Percentiles rank a stretch among this genome's conserved stretches.
Evolutionary conservation across 352 stramenopile genomes (phyloP).

Genomic region (Aphanomyces invadans): DNA sequence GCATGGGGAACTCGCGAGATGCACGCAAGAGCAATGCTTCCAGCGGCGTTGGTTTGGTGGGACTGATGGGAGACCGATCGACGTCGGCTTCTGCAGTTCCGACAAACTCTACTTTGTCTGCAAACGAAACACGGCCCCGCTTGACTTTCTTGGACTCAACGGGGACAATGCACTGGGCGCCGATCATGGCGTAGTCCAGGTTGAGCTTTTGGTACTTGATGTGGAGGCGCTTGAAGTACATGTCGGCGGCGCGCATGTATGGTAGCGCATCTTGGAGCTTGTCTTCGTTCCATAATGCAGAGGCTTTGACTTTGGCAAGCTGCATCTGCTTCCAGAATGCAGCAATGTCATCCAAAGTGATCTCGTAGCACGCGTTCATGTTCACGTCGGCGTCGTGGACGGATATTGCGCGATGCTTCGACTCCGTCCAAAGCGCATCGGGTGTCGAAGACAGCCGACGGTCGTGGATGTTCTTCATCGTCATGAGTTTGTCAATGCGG

Average conservation of each 20-base stretch:
- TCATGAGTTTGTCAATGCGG: slow-evolving; percentile 59
- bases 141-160: slow-evolving; percentile 22
- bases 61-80: slow-evolving; percentile 73
- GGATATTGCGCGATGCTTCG: background rate
- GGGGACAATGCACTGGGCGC: slow-evolving; percentile 24
- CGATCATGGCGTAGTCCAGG: slow-evolving; percentile 77
- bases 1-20: slow-evolving; percentile 74
- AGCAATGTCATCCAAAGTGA: slow-evolving; percentile 43
- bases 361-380: slow-evolving; percentile 11
- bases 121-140: slow-evolving; percentile 52
- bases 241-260: slow-evolving; percentile 73
- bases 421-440: background rate
- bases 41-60: slow-evolving; percentile 69
- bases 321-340: slow-evolving; percentile 78
- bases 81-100: slow-evolving; percentile 62
- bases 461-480: slow-evolving; percentile 28
- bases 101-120: slow-evolving; percentile 49
- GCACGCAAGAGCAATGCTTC: slow-evolving; percentile 76
- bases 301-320: slow-evolving; percentile 59
- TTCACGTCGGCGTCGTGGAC: background rate
- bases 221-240: slow-evolving; percentile 84
- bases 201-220: slow-evolving; percentile 81
- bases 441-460: background rate
- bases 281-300: slow-evolving; percentile 79
- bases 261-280: slow-evolving; percentile 72